Conservation (phyloP, 129 eudicot genomes). For the Flaveria robusta region DNA sequence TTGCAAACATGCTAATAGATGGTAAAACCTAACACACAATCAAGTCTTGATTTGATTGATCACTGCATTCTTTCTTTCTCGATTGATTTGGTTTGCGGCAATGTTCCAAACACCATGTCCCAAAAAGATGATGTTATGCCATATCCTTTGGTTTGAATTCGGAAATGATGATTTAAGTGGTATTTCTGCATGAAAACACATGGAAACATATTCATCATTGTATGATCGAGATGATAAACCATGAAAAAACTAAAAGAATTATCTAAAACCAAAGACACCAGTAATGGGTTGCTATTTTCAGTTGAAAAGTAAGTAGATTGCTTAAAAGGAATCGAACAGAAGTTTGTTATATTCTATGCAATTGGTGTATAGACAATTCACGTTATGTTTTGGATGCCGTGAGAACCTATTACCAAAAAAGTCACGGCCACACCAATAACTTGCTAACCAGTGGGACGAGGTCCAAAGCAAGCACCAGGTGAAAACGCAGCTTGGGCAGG, state of each 20-base stretch:
- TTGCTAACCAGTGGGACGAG: too few species aligned
- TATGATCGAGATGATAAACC: background rate
- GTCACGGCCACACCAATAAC: too few species aligned
- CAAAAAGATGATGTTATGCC: slow-evolving; percentile 88
- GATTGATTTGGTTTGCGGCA: slow-evolving; percentile 61
- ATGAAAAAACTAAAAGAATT: background rate
- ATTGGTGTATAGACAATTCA: too few species aligned
- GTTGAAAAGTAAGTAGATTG: background rate
- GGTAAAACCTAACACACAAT: slow-evolving; percentile 25
- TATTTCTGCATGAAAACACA: slow-evolving; percentile 57
- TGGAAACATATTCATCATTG: background rate
- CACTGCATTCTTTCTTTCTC: slow-evolving; percentile 44
- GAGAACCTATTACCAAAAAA: too few species aligned
- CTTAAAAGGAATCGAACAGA: too few species aligned
- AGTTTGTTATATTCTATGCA: background rate
- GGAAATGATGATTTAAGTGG: slow-evolving; percentile 93
- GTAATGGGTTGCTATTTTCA: background rate
- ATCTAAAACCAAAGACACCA: background rate
- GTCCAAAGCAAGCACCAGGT: too few species aligned
- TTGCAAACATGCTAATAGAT: slow-evolving; percentile 30
- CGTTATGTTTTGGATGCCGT: too few species aligned
- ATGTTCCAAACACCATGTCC: slow-evolving; percentile 84
- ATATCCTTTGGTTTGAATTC: slow-evolving; percentile 78
- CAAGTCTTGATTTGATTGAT: slow-evolving; percentile 18
- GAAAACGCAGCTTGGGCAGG: background rate